Evolutionary conservation across 257 asterid genomes (phyloP), one percentile per base, ranked within the genome.

Genomic region (Solanum chmielewskii): DNA sequence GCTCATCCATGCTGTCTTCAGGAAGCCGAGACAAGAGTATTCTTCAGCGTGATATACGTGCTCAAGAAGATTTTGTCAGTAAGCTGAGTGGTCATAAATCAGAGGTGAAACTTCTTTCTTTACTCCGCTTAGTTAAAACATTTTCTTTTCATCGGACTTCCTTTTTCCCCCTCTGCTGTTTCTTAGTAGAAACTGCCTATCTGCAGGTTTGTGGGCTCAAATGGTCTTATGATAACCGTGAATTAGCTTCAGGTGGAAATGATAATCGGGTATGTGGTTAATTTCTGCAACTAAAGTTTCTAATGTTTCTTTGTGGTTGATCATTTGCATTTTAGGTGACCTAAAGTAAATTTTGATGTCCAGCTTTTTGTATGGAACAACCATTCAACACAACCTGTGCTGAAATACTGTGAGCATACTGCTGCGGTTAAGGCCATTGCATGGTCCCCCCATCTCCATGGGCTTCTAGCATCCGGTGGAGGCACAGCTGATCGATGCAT

Each of bases 381-480:
- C 87, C 95, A 95, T 73, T 97, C 99, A 42, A 93, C 94, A 18
- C 98, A 93, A 88, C 99, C 99, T 7, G 95, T 95, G 77, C 88
- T 95, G 56, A 97, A 95, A 90, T 96, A 93, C 87, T 93, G 97
- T 81, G 99, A 95, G 92, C 99, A 97, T 90, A 95, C 97, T 83
- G 99, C 99, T 66, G 99, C 99, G 86, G 99, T 97, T 16, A 97
- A 97, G 91, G 99, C 99, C 77, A 97, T 97, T 88, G 97, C 99
- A 35, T 97, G 99, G 99, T 97, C 99, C 11, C 99, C 99, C 75
- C 99, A 97, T 92, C 93, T 94, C 84, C 96, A 97, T 82, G 99
- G 99, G n/a, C 98, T 95, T 85, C 98, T 97, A 64, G 99, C 99
- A 87, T 97, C 99, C 66, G 99, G 99, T 9, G 99, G 99, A 68